Conservation (phyloP, 2,329 filamentous ascomycete genomes). For the Colletotrichum tabaci region DNA sequence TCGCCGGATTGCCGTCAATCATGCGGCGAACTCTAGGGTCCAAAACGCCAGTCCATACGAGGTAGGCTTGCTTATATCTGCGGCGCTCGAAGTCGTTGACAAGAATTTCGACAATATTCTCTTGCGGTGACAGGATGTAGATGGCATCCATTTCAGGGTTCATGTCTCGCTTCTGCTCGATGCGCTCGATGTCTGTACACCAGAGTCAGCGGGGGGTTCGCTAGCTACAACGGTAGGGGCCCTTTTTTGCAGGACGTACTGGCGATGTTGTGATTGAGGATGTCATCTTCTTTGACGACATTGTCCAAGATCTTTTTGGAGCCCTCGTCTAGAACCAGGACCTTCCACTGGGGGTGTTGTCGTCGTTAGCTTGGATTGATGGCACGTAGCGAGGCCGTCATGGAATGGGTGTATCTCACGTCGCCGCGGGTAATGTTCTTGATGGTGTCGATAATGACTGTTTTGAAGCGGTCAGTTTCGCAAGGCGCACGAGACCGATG, state of each 20-base stretch:
- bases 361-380: constrained; percentile 23
- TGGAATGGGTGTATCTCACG: constrained; percentile 64
- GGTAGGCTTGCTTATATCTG: constrained; percentile 83
- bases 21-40: constrained; percentile 79
- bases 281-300: constrained; percentile 94
- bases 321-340: constrained; percentile 88
- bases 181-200: constrained; percentile 87
- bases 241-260: constrained; percentile 70
- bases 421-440: constrained; percentile 85
- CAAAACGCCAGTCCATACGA: constrained; percentile 89
- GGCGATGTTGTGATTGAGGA: constrained; percentile 95
- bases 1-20: constrained; percentile 79
- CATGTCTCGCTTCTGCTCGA: constrained; percentile 86
- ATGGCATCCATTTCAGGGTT: constrained; percentile 95
- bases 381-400: background rate
- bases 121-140: constrained; percentile 88
- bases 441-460: constrained; percentile 80
- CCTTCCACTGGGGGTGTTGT: constrained; percentile 83
- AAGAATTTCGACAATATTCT: constrained; percentile 93
- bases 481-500: background rate
- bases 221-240: background rate
- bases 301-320: constrained; percentile 92
- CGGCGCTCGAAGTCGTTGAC: constrained; percentile 91
- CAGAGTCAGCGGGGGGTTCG: constrained; percentile 40
- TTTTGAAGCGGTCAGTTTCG: constrained; percentile 51